These are phyloP conservation scores for Musa acuminata DNA, from an alignment of 176 grass and related monocot species.

Conservation along the genomic window DNA sequence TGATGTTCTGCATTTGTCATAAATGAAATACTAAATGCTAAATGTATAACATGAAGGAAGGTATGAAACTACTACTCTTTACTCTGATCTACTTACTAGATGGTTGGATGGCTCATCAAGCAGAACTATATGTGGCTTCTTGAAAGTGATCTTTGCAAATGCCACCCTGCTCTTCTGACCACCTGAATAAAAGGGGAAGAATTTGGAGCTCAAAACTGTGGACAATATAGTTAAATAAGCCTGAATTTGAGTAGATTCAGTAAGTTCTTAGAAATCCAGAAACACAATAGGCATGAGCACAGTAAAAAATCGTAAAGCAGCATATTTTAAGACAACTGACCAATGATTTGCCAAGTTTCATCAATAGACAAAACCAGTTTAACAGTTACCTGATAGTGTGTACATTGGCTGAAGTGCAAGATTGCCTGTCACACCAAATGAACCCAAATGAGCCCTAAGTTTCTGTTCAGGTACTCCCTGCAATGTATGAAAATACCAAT, in stretches of 20 bases:
- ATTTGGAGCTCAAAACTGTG: constrained; percentile 13
- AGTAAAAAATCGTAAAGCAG: not conserved
- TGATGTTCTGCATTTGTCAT: not conserved
- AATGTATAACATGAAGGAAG: not conserved
- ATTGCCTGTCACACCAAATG: constrained; percentile 73
- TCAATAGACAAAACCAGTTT: not conserved
- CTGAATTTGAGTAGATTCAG: not conserved
- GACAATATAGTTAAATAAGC: not conserved
- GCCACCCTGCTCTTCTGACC: constrained; percentile 96
- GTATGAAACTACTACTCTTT: not conserved
- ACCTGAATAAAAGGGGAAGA: constrained; percentile 34
- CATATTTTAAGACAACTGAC: not conserved
- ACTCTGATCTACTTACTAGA: constrained; percentile 48
- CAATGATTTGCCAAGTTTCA: not conserved
- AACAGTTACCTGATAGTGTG: constrained; percentile 62
- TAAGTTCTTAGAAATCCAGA: not conserved
- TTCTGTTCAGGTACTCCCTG: constrained; percentile 97
- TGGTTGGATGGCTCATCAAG: constrained; percentile 97
- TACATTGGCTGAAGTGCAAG: constrained; percentile 96
- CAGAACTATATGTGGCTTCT: constrained; percentile 92
- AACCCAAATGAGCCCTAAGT: constrained; percentile 85
- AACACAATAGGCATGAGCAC: too few relatives aligned
- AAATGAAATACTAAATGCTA: not conserved
- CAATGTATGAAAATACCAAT: constrained; percentile 20
- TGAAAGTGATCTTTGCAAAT: constrained; percentile 95